These are phyloP conservation scores for Purshia tridentata DNA, from an alignment of 306 rosid genomes.

Conservation along the genomic window DNA sequence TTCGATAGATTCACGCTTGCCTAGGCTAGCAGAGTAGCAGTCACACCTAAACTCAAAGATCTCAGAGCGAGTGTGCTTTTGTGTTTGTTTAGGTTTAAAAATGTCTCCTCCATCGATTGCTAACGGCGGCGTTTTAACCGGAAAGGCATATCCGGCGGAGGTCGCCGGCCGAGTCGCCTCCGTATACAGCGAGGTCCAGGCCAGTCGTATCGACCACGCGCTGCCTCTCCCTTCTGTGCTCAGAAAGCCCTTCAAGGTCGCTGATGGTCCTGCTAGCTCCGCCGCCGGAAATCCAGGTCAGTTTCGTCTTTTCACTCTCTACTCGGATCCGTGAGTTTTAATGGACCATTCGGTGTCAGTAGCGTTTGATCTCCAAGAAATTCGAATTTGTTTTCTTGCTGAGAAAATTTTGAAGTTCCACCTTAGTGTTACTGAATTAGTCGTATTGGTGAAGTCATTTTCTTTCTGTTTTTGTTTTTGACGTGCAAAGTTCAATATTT, in stretches of 20 bases:
- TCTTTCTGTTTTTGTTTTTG: too few relatives aligned
- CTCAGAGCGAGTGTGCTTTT: not conserved
- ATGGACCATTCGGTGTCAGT: not conserved
- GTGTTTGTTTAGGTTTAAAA: not conserved
- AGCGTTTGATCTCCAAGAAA: slow-evolving; percentile 8
- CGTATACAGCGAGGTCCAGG: slow-evolving; percentile 84
- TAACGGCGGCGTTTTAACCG: slow-evolving; percentile 44
- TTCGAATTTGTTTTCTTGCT: slow-evolving; percentile 11
- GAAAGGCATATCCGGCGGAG: slow-evolving; percentile 10
- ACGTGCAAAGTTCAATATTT: too few relatives aligned
- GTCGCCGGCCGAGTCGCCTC: slow-evolving; percentile 54
- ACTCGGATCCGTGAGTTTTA: slow-evolving; percentile 29
- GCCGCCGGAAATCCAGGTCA: slow-evolving; percentile 96
- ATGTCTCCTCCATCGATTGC: slow-evolving; percentile 57
- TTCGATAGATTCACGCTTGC: slow-evolving; percentile 24
- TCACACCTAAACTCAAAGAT: slow-evolving; percentile 10
- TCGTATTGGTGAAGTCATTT: too few relatives aligned
- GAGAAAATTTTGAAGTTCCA: not conserved
- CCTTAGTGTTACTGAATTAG: not conserved
- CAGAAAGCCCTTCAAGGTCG: slow-evolving; percentile 56
- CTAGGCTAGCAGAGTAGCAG: too few relatives aligned
- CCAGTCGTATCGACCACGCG: slow-evolving; percentile 68
- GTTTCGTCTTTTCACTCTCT: not conserved
- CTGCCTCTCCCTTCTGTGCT: slow-evolving; percentile 91
- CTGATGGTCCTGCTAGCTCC: slow-evolving; percentile 82